Evolutionary conservation across 768 basidiomycete genomes (phyloP).

Genomic region (Boletus reticulatus): DNA sequence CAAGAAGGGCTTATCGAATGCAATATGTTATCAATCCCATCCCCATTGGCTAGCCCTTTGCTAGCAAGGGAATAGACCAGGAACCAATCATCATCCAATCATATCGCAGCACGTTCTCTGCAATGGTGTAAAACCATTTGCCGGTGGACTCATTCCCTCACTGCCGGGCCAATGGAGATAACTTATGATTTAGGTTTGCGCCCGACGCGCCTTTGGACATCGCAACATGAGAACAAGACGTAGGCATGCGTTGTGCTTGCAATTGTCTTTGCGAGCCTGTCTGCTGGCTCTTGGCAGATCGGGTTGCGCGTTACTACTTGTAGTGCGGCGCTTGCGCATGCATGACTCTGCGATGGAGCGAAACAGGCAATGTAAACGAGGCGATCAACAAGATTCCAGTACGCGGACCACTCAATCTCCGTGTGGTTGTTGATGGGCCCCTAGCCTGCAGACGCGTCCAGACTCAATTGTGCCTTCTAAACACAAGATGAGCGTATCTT

Average conservation of each 20-base stretch:
- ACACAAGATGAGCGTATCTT: no score
- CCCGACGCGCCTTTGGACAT: background rate
- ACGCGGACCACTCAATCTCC: no score
- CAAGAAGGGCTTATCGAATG: background rate
- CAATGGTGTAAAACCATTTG: background rate
- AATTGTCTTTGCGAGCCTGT: background rate
- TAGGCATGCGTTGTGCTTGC: background rate
- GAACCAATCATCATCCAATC: background rate
- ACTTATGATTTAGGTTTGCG: constrained; percentile 1
- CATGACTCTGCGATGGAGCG: no score
- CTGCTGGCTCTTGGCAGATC: no score
- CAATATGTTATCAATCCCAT: background rate
- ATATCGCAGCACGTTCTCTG: background rate
- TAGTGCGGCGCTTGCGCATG: no score
- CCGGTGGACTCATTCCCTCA: background rate
- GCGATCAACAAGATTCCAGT: no score
- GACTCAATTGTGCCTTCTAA: no score
- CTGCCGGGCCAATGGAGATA: background rate
- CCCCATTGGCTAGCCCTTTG: background rate
- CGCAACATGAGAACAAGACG: no score
- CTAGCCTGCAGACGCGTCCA: no score
- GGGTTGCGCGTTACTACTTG: no score
- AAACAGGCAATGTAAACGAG: no score
- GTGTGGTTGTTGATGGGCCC: no score
- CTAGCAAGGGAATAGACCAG: background rate